Base-by-base conservation (phyloP, 768 basidiomycete genomes). In the Xanthoconium purpureum region DNA sequence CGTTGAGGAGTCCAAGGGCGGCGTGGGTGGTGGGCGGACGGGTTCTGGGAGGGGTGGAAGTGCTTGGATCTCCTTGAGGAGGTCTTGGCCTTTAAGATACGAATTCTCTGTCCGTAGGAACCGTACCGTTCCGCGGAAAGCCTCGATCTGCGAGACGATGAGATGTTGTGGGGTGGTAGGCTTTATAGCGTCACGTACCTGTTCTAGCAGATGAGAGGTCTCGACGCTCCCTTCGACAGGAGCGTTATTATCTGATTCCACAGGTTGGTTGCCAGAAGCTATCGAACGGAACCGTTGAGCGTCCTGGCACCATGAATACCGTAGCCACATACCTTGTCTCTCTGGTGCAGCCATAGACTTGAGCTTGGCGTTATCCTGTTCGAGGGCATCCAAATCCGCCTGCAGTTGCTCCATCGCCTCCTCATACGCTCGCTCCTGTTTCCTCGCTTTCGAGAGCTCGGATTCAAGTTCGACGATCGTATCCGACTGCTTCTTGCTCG, bases 331-430 rank as follows among this genome's bases (percentile, higher is more conserved):
- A 89, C 91, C 78, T 74, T 89, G 88, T 60, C 84, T 80, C 70
- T 91, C 90, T 47, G 83, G 79, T 60, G 79, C 82, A 35, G 81
- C 80, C 64, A 83, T 70, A 5, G 80, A 75, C 77, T 91, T 93
- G 61, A 98, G 75, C 71, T 88, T 92, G 5, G 77, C 83, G 68
- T 93, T 93, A 63, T 98, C 95, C 69, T 91, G 86, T 71, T 95
- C 93, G 50, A 95, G 75, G 1, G 78, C 69, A 69, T 97, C 94
- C 59, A 97, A 74, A 64, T 99, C 96, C 1, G 84, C 81, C 67
- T 96, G 94, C 11, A 98, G 72, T 65, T 93, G 91, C 61, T 95
- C 94, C 79, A 98, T 89, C 3, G 94, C 92, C 63, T 96, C 94
- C 68, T 93, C 90, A 64, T 95, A 91, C 33, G 88, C 87, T 54